A percentile compares a stretch with the other conserved stretches of the same genome.
Evolutionary conservation across 805 yeast species (phyloP).

Genomic region (Pichia ethanolica): DNA sequence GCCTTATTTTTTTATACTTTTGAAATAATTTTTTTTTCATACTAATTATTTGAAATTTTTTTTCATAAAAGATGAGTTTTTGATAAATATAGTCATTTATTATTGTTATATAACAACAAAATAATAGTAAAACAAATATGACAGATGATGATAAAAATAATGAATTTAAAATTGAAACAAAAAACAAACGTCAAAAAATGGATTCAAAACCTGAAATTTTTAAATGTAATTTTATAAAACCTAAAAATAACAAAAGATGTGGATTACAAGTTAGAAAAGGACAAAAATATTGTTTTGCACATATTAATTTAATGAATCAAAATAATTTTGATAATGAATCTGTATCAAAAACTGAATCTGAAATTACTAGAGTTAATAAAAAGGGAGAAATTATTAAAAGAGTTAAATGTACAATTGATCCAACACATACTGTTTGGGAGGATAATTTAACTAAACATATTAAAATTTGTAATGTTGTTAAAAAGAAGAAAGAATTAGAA

Average conservation of each 20-base stretch:
- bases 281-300: constrained; percentile 56
- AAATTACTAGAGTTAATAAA: constrained; percentile 15
- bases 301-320: constrained; percentile 21
- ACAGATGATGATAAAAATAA: background rate
- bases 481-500: constrained; percentile 25
- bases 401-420: constrained; percentile 71
- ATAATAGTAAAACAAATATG: background rate
- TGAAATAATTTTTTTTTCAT: too few species aligned
- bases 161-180: background rate
- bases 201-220: constrained; percentile 4
- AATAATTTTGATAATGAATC: background rate
- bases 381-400: constrained; percentile 32
- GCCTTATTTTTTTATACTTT: background rate
- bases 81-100: too few species aligned
- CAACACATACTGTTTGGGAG: constrained; percentile 65
- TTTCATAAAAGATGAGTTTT: background rate
- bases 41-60: too few species aligned
- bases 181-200: background rate
- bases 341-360: constrained; percentile 3
- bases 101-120: background rate
- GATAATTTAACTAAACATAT: constrained; percentile 49
- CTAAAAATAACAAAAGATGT: constrained; percentile 49
- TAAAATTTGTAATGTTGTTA: constrained; percentile 49
- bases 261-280: constrained; percentile 49
- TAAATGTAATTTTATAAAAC: constrained; percentile 43